Conservation (phyloP, 2,329 filamentous ascomycete genomes). For the Cladosporium sp. region DNA sequence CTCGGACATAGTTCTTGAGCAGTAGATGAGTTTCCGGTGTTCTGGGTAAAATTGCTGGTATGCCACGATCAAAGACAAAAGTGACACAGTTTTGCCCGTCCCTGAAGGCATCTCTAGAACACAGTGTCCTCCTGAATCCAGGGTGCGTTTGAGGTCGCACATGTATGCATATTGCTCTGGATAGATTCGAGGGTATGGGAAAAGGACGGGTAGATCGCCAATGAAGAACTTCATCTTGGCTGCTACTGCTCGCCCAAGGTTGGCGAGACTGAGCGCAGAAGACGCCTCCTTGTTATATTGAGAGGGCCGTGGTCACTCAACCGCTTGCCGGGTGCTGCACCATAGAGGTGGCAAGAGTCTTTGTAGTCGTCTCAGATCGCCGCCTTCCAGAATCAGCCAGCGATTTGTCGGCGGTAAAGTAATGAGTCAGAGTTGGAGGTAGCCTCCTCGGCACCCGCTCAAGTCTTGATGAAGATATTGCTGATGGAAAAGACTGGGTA, state of each 20-base stretch:
- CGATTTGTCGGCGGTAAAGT: no score
- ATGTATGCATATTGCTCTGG: constrained; percentile 75
- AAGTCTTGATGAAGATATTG: no score
- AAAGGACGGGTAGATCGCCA: constrained; percentile 67
- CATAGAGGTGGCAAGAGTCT: not conserved
- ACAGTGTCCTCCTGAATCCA: constrained; percentile 91
- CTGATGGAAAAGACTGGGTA: no score
- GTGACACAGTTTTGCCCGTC: constrained; percentile 93
- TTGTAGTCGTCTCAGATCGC: no score
- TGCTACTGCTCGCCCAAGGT: not conserved
- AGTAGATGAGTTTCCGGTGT: constrained; percentile 95
- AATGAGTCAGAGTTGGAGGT: no score
- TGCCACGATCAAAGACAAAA: constrained; percentile 90
- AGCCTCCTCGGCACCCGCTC: no score
- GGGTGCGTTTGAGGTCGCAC: constrained; percentile 80
- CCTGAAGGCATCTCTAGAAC: constrained; percentile 99
- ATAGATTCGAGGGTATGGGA: constrained; percentile 71
- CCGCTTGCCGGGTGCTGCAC: not conserved
- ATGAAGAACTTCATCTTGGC: constrained; percentile 72
- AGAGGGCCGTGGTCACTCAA: not conserved
- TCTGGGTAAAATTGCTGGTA: constrained; percentile 94
- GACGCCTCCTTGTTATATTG: not conserved
- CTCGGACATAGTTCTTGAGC: constrained; percentile 98
- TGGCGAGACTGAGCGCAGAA: not conserved
- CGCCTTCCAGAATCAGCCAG: no score